Percentiles rank a stretch among this genome's conserved stretches.
phyloP scores from a whole-genome alignment of 257 asterid species.

The Paraleonurus japonicus region DNA sequence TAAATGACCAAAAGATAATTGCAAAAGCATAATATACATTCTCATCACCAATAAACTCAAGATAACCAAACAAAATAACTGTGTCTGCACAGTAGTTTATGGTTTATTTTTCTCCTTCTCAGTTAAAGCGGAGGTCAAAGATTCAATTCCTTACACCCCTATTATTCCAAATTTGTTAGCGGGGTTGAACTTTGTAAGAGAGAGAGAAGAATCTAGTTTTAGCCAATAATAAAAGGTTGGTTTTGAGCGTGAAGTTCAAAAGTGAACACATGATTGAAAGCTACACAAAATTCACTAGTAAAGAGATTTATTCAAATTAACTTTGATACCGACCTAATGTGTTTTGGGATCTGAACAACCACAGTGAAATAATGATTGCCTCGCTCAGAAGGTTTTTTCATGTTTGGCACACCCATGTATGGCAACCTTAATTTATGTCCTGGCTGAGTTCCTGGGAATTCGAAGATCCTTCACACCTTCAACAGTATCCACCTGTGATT shows the following conservation, averaged over 20 bases:
- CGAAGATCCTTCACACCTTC: conserved; percentile 82
- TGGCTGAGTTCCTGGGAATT: conserved; percentile 89
- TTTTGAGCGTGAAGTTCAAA: background rate
- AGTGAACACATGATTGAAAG: background rate
- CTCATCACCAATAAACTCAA: background rate
- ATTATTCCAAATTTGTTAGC: background rate
- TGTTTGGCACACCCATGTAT: conserved; percentile 82
- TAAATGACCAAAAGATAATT: background rate
- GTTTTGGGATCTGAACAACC: conserved; percentile 74
- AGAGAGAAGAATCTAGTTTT: background rate
- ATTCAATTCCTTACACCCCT: background rate
- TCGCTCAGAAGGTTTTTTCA: conserved; percentile 68
- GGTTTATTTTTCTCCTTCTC: background rate
- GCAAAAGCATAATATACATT: conserved; percentile 1
- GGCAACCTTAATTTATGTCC: conserved; percentile 72
- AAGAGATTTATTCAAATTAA: conserved; percentile 6
- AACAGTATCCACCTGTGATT: conserved; percentile 74
- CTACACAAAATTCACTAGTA: conserved; percentile 8
- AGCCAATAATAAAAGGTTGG: background rate
- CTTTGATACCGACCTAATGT: conserved; percentile 54
- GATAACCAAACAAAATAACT: background rate
- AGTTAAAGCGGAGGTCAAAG: background rate
- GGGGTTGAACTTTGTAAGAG: background rate
- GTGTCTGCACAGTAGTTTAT: background rate
- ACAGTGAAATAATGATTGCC: conserved; percentile 88